Base-by-base conservation (phyloP, 2,329 filamentous ascomycete species). In the Fusarium odoratissimum region DNA sequence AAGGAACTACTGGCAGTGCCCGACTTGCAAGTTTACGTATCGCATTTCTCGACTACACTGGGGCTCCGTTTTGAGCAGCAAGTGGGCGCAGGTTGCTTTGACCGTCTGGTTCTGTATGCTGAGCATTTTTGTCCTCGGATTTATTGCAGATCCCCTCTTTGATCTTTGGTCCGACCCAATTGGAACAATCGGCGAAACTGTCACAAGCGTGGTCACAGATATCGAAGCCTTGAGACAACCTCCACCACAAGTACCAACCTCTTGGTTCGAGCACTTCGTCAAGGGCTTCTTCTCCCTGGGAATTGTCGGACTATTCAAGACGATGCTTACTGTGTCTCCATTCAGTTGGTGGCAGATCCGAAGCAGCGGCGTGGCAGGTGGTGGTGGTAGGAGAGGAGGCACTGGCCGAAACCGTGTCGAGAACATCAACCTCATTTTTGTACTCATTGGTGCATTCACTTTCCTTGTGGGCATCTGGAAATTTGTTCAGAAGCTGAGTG, bases 271-370 rank as follows among this genome's bases (percentile, higher is more conserved):
- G 75, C 96, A 99, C 79, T 96, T 98, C 75, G 72, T 93, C 64
- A 98, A 98, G 81, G 96, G 96, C 0, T 87, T 98, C 74, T 91
- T 95, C n/a, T 95, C 94, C 9, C 87, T 98, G 55, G 96, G 96
- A 12, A 84, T 98, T 11, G 84, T 98, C 23, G 95, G 95, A 1
- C 93, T 97, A 67, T 80, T 95, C 63, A 97, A 97, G 82, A 92
- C 92, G 33, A 85, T 97, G 58, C 83, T 97, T 55, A 88, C 91
- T 21, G 85, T 95, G 79, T 91, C 90, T 23, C 90, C 95, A 4
- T 95, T 91, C 84, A 88, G 94, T 60, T 94, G 91, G 89, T 92
- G 91, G 85, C 92, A 93, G 78, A 78, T 97, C 51, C 89, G 95
- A 30, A 86, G 86, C 44, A 89, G 88, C 45, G 89, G 90, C 19